Percentiles rank a stretch among this genome's conserved stretches.
Conservation (phyloP, 139 green algal species). For the Chlorella sp. region DNA sequence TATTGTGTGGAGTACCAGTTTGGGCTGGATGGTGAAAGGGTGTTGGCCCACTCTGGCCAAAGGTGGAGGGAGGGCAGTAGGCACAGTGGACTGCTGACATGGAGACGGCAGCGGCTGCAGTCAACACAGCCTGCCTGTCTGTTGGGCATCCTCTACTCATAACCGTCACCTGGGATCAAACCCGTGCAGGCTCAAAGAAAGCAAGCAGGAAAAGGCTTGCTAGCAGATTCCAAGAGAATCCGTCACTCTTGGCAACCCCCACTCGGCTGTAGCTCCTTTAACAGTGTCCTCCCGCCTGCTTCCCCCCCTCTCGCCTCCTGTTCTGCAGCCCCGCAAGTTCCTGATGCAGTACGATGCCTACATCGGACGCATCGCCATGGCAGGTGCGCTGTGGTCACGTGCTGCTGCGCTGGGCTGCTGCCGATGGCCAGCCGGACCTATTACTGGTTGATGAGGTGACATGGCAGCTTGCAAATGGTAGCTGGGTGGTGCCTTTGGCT, state of each 20-base stretch:
- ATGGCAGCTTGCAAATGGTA: too few species aligned
- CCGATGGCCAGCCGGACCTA: not conserved
- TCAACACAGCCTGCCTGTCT: not conserved
- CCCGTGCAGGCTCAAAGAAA: too few species aligned
- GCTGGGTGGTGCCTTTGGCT: too few species aligned
- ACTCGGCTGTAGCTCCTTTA: not conserved
- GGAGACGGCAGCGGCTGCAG: not conserved
- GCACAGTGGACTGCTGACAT: not conserved
- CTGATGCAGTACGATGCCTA: constrained; percentile 35
- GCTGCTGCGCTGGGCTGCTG: not conserved
- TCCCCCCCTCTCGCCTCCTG: not conserved
- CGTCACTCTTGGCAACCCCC: not conserved
- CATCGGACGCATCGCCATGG: constrained; percentile 37
- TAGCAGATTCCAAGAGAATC: too few species aligned
- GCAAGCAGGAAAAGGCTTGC: too few species aligned
- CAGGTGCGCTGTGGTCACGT: not conserved
- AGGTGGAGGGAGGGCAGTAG: not conserved
- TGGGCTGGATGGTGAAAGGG: too few species aligned
- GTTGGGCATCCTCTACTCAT: too few species aligned
- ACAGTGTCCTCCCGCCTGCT: not conserved
- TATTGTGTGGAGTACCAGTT: too few species aligned
- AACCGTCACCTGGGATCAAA: too few species aligned
- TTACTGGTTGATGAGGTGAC: not conserved
- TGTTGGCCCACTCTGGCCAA: too few species aligned
- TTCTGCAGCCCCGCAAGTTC: constrained; percentile 16